Percentiles rank a stretch among this genome's conserved stretches.
Evolutionary conservation across 257 asterid genomes (phyloP).

Genomic region (Catharanthus roseus): DNA sequence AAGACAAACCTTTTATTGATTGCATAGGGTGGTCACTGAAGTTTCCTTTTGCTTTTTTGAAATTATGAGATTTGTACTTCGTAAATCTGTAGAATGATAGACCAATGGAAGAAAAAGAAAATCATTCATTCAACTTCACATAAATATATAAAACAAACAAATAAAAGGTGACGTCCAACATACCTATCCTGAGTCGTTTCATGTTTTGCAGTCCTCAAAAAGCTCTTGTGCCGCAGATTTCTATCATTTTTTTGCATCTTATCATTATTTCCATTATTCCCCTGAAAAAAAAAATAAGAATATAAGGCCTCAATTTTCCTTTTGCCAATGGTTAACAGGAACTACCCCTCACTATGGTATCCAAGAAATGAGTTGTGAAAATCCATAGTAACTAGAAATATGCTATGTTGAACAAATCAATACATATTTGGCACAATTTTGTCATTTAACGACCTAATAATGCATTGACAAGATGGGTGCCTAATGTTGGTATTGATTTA

Average conservation of each 20-base stretch:
- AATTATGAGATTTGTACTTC: conserved; percentile 35
- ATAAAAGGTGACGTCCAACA: conserved; percentile 12
- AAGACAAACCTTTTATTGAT: conserved; percentile 50
- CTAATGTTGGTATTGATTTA: neutral
- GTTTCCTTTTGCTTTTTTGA: conserved; percentile 46
- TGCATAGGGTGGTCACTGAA: conserved; percentile 37
- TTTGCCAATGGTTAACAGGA: neutral
- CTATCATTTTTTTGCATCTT: conserved; percentile 39
- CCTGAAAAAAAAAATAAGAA: conserved; percentile 28
- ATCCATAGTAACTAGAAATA: neutral
- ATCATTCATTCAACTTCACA: conserved; percentile 11
- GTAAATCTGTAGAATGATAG: conserved; percentile 37
- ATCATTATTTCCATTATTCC: conserved; percentile 33
- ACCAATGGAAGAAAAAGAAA: conserved; percentile 19
- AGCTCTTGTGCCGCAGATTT: conserved; percentile 42
- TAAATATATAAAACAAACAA: neutral
- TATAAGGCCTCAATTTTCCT: neutral
- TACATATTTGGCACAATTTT: neutral
- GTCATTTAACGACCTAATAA: neutral
- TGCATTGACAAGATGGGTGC: neutral
- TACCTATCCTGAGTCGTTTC: conserved; percentile 48
- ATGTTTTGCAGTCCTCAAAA: conserved; percentile 34
- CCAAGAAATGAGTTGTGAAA: neutral
- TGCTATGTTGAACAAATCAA: neutral
- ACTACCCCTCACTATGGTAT: neutral